Conservation (phyloP, 2,329 filamentous ascomycete genomes). For the Pseudogymnoascus sp. region DNA sequence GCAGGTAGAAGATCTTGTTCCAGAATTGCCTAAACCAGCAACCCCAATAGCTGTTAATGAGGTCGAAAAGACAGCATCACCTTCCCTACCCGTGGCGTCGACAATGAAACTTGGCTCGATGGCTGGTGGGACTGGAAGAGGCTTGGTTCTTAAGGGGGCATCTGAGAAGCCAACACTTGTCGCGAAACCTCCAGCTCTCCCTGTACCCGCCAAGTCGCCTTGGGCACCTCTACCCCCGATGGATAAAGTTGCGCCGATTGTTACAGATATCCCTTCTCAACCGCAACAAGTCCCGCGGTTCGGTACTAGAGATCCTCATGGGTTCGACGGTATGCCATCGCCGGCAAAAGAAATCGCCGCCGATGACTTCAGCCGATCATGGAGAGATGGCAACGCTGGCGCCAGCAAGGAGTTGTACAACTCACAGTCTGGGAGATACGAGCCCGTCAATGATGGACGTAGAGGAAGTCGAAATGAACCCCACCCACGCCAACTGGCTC, state of each 20-base stretch:
- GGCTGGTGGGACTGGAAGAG: constrained; percentile 38
- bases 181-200: constrained; percentile 60
- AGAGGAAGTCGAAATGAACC: constrained; percentile 64
- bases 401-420: constrained; percentile 78
- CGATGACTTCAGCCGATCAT: constrained; percentile 85
- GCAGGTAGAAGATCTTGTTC: constrained; percentile 41
- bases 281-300: constrained; percentile 41
- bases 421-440: constrained; percentile 89
- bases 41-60: constrained; percentile 23
- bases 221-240: constrained; percentile 85
- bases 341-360: constrained; percentile 79
- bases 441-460: constrained; percentile 72
- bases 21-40: constrained; percentile 17
- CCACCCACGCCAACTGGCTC: constrained; percentile 63
- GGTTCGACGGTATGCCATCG: constrained; percentile 47
- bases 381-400: constrained; percentile 62
- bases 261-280: constrained; percentile 46
- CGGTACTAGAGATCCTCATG: constrained; percentile 48
- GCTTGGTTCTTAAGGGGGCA: constrained; percentile 57
- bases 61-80: constrained; percentile 24
- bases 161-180: constrained; percentile 67
- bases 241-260: constrained; percentile 67
- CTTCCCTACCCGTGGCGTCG: constrained; percentile 26
- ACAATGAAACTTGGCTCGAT: constrained; percentile 26
- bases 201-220: constrained; percentile 75